These are phyloP conservation scores for Mycena belliarum DNA, from an alignment of 768 basidiomycete genomes.

Conservation along the genomic window DNA sequence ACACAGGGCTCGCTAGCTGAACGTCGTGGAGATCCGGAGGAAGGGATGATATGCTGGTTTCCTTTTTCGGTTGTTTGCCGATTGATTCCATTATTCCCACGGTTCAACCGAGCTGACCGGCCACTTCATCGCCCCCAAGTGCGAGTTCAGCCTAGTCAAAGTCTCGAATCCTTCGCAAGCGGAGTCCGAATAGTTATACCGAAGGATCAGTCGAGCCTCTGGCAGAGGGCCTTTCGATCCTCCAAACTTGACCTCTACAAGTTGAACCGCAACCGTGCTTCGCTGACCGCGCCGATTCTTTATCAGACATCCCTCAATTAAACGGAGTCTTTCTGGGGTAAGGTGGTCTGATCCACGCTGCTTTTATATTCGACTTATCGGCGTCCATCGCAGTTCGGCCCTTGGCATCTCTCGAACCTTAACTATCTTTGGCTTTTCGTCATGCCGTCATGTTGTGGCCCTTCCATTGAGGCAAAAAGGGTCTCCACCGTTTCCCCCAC, in stretches of 20 bases:
- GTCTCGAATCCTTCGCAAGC: too few relatives aligned
- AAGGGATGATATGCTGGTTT: background rate
- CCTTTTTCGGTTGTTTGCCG: background rate
- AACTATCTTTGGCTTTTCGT: background rate
- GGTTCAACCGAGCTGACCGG: background rate
- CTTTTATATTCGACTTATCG: background rate
- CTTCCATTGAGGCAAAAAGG: background rate
- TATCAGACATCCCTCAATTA: too few relatives aligned
- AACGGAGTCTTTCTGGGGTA: too few relatives aligned
- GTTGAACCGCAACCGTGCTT: too few relatives aligned
- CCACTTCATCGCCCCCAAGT: too few relatives aligned
- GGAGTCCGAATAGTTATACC: too few relatives aligned
- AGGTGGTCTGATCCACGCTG: background rate
- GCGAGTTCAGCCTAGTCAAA: too few relatives aligned
- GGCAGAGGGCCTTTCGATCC: too few relatives aligned
- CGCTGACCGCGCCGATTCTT: too few relatives aligned
- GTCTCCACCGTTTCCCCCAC: background rate
- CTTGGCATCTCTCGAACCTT: background rate
- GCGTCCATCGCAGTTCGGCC: constrained; percentile 4
- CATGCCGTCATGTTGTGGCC: background rate
- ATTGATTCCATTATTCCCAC: background rate
- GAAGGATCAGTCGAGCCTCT: too few relatives aligned
- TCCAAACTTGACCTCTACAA: too few relatives aligned
- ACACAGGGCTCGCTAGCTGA: background rate
- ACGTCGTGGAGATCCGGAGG: too few relatives aligned